Percentiles rank a stretch among this genome's conserved stretches.
Evolutionary conservation across 2,329 filamentous ascomycete genomes (phyloP).

Genomic region (Arachnomyces sp.): DNA sequence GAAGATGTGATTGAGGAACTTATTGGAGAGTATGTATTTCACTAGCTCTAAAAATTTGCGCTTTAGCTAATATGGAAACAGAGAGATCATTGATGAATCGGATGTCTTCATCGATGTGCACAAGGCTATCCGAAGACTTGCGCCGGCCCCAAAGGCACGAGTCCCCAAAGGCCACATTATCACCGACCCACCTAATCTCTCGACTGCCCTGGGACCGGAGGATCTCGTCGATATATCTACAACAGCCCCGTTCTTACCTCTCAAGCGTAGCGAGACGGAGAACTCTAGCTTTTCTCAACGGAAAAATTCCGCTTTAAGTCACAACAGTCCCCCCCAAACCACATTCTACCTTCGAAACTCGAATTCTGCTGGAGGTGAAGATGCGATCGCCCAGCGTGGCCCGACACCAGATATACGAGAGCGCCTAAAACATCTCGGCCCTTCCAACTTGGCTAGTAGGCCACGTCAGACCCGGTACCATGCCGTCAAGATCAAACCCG

Average conservation of each 20-base stretch:
- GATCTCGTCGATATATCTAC: conserved; percentile 42
- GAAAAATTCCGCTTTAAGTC: conserved; percentile 21
- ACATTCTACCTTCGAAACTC: conserved; percentile 34
- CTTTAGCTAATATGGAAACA: conserved; percentile 25
- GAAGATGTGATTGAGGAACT: conserved; percentile 98
- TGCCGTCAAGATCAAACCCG: conserved; percentile 60
- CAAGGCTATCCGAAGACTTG: conserved; percentile 87
- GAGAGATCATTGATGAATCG: conserved; percentile 97
- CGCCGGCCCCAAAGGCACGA: conserved; percentile 72
- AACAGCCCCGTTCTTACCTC: conserved; percentile 19
- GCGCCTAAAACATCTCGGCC: conserved; percentile 57
- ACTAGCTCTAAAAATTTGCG: not conserved
- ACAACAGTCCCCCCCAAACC: conserved; percentile 28
- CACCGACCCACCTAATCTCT: conserved; percentile 35
- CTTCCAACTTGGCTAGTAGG: conserved; percentile 54
- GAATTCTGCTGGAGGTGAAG: conserved; percentile 20
- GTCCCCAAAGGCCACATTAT: conserved; percentile 52
- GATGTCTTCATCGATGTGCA: conserved; percentile 98
- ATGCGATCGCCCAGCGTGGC: conserved; percentile 39
- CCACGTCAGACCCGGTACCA: conserved; percentile 56
- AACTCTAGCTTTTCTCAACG: conserved; percentile 19
- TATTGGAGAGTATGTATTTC: conserved; percentile 78
- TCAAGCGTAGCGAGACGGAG: conserved; percentile 14
- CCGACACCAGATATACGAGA: conserved; percentile 50
- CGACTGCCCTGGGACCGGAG: conserved; percentile 24